phyloP scores from a whole-genome alignment of 768 basidiomycete genomes.

The Serendipita sp. region DNA sequence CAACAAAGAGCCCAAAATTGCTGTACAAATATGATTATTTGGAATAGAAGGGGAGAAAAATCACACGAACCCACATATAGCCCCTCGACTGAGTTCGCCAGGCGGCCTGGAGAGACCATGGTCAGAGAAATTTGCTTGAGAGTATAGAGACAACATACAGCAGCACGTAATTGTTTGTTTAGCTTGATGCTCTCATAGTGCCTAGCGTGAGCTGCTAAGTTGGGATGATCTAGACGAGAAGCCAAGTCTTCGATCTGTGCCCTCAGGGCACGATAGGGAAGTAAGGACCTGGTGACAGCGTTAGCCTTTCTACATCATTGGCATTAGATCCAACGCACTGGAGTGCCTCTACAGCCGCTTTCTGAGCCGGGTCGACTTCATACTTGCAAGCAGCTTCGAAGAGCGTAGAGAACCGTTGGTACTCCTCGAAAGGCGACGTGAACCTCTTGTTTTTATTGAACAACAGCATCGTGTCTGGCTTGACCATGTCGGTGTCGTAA shows the following conservation, averaged over 20 bases:
- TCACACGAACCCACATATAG: constrained; percentile 2
- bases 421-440: constrained; percentile 4
- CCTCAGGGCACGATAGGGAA: not conserved
- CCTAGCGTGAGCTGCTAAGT: not conserved
- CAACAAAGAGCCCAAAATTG: constrained; percentile 5
- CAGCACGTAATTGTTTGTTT: constrained; percentile 1
- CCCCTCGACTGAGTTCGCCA: not conserved
- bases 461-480: not conserved
- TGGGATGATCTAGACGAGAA: not conserved
- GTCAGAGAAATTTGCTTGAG: not conserved
- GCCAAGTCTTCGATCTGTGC: not conserved
- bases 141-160: not conserved
- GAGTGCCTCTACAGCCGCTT: not conserved
- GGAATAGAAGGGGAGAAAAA: not conserved
- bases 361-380: not conserved
- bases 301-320: not conserved
- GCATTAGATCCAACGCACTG: not conserved
- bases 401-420: not conserved
- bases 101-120: not conserved
- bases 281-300: not conserved
- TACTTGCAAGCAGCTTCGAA: constrained; percentile 6
- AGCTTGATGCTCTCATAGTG: constrained; percentile 7
- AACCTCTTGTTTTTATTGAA: not conserved
- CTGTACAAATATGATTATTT: not conserved
- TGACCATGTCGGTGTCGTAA: not conserved